Base-by-base conservation (phyloP, 495 filamentous ascomycete species). In the Penicillium ochrochloron region DNA sequence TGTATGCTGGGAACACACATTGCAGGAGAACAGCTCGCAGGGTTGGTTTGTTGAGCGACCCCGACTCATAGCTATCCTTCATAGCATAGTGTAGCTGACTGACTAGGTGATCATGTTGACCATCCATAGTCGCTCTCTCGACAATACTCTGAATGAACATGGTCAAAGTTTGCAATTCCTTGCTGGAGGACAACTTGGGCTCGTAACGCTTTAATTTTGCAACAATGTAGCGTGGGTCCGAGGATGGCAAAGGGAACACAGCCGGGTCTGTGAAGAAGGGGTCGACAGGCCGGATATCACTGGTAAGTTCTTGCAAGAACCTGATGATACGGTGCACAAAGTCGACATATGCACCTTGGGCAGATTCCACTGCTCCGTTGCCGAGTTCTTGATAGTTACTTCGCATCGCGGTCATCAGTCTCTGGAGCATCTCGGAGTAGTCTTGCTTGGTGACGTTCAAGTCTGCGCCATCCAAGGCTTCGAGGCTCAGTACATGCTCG, bases 201-300 rank as follows among this genome's bases (percentile, higher is more conserved):
- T 83, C 87, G 62, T 90, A 92, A 60, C 85, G 81, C 66, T 85
- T 87, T 58, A 92, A 75, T 61, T 82, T 82, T 10, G 88, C 89
- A 21, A 90, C 85, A 35, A 92, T 86, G 73, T 92, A 92, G 1
- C 80, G 84, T 5, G 90, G 89, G 64, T 92, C 89, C 0, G 73
- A 78, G 21, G 81, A 80, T 17, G 89, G 89, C 34, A 91, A 75
- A 7, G 89, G 89, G 72, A 92, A 92, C 0, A 83, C 74, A 27
- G 80, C 70, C 10, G 86, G 84, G 61, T 92, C 84, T 2, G 84
- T 90, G 76, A 92, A 92, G 80, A 89, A 92, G 3, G 73, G 70
- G 62, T 90, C 86, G 51, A 92, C 82, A 0, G 80, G 77, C 64
- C 82, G 83, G 29, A 92, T 88, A 53, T 88, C 83, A 48, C 82